Base-by-base conservation (phyloP, 129 eudicot genomes). In the Ambrosia artemisiifolia region DNA sequence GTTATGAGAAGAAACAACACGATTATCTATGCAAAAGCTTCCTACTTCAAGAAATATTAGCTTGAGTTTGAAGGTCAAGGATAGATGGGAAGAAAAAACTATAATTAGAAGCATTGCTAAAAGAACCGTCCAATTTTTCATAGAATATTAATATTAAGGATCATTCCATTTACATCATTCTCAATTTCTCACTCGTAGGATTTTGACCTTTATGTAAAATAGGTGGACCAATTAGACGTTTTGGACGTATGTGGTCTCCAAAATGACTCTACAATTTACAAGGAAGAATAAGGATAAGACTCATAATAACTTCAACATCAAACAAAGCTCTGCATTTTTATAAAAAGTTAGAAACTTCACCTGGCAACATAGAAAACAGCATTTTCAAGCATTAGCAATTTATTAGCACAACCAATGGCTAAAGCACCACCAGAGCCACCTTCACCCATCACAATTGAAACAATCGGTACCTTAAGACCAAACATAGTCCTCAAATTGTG, bases 361-460 rank as follows among this genome's bases (percentile, higher is more conserved):
- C 97, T 91, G 86, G 97, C 95, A 67, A 91, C 95, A 78, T 87
- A 91, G 85, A 87, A 90, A 78, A 90, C 94, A 33, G 94, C 82
- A 81, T 90, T 87, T 74, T 90, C 96, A 73, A 90, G 96, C 88
- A 87, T 84, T 59, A 90, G 60, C 82, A 90, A 32, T 68, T 87
- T 90, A 70, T 90, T 90, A 36, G 87, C 92, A 90, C 94, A 87
- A 46, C 87, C 91, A 64, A 90, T 87, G 70, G 96, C 94, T 71
- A 90, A 82, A 76, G 94, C 96, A 75, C 96, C 96, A 57, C 96
- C 94, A 62, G 96, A 90, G 11, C 96, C 97, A 71, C 97, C 97
- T 87, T 91, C 97, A 69, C 97, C 97, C 1, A 91, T 91, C 62
- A 91, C 95, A 72, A 91, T 85, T 47, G 97, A 91, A 36, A 91